Evolutionary conservation across 2,329 filamentous ascomycete species (phyloP).

Genomic region (Arthrobotrys megalospora): DNA sequence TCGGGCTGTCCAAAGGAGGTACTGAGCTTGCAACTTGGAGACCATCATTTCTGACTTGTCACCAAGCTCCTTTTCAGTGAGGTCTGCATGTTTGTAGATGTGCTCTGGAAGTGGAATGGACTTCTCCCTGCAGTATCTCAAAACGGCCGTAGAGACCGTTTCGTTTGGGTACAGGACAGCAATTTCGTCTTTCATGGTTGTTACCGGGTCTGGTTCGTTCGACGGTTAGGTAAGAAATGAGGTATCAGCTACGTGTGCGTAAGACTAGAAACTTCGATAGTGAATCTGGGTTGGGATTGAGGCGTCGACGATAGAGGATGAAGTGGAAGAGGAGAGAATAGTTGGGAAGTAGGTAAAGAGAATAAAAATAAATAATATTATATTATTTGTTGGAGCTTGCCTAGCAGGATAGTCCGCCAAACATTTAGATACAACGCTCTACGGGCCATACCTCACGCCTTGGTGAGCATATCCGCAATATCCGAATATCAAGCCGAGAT

Average conservation of each 20-base stretch:
- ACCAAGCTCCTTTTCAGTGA: constrained; percentile 55
- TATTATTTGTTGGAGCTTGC: not conserved
- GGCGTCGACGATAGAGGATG: not conserved
- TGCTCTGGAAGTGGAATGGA: constrained; percentile 61
- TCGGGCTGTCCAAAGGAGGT: constrained; percentile 62
- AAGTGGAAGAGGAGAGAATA: not conserved
- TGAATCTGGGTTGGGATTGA: too few species aligned
- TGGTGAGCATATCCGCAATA: not conserved
- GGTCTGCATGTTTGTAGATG: constrained; percentile 60
- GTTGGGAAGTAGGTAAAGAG: not conserved
- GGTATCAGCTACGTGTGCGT: too few species aligned
- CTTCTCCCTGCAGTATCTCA: constrained; percentile 62
- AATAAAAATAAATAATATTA: too few species aligned
- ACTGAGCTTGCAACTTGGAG: constrained; percentile 62
- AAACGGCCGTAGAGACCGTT: constrained; percentile 60
- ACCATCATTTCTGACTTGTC: constrained; percentile 63
- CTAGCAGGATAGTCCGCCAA: not conserved
- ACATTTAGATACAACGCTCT: not conserved
- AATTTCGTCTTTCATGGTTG: constrained; percentile 49
- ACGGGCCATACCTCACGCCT: not conserved
- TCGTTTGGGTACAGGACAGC: constrained; percentile 62
- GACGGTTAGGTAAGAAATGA: not conserved
- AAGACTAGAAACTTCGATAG: too few species aligned
- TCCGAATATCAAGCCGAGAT: not conserved
- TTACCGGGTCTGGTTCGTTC: not conserved